Evolutionary conservation across 2,329 filamentous ascomycete genomes (phyloP).

Genomic region (Kalmusia sp.): DNA sequence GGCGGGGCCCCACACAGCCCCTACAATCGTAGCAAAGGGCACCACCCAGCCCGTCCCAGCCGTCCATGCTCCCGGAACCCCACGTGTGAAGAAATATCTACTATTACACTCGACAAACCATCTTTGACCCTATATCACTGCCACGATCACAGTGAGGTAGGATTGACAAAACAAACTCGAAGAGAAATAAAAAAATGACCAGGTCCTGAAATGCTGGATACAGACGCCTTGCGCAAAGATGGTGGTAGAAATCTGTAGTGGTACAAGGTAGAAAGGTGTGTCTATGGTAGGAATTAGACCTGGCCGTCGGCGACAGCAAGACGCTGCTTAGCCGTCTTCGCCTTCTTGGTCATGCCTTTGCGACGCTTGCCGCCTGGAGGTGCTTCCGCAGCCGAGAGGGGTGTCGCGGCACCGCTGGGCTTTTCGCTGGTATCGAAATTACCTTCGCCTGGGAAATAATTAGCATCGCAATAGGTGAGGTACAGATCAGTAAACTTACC

Average conservation of each 20-base stretch:
- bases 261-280: constrained; percentile 4
- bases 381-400: constrained; percentile 60
- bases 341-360: constrained; percentile 56
- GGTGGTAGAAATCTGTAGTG: constrained; percentile 10
- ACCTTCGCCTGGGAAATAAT: constrained; percentile 76
- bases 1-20: not conserved
- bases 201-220: constrained; percentile 1
- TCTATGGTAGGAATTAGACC: constrained; percentile 25
- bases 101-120: constrained; percentile 3
- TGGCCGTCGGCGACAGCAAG: constrained; percentile 57
- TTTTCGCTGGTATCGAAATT: constrained; percentile 92
- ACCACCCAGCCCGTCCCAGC: not conserved
- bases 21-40: not conserved
- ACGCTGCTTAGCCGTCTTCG: constrained; percentile 59
- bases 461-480: constrained; percentile 10
- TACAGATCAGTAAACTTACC: constrained; percentile 66
- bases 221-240: constrained; percentile 11
- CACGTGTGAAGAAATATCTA: constrained; percentile 4
- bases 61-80: not conserved
- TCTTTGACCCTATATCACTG: not conserved
- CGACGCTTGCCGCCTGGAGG: constrained; percentile 58
- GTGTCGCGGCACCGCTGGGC: constrained; percentile 84
- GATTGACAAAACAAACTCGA: not conserved
- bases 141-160: no score
- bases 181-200: not conserved